These are phyloP conservation scores for Trametes gibbosa DNA, from an alignment of 768 basidiomycete genomes.

Conservation along the genomic window DNA sequence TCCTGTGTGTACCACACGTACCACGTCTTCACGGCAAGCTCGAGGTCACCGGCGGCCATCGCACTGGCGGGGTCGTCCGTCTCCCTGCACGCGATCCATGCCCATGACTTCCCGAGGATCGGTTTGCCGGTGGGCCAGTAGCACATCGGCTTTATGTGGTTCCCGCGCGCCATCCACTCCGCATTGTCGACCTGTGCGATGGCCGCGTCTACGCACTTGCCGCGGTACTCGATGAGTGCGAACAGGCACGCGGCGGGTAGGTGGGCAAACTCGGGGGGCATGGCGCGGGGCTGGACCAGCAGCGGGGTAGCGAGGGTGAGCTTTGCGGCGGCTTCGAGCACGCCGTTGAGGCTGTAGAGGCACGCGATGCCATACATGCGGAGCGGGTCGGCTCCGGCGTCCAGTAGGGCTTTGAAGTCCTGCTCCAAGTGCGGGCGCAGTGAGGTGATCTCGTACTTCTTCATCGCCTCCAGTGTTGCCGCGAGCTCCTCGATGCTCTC, in stretches of 20 bases:
- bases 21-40: background rate
- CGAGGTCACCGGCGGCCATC: background rate
- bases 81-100: background rate
- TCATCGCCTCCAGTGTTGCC: slow-evolving; percentile 19
- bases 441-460: slow-evolving; percentile 22
- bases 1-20: background rate
- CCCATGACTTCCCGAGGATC: background rate
- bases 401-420: background rate
- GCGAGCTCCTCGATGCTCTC: slow-evolving; percentile 2
- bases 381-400: background rate
- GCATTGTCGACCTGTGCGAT: background rate
- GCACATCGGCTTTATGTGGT: background rate
- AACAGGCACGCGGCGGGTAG: background rate
- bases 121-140: background rate
- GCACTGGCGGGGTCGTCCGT: background rate
- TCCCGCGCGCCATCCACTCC: background rate
- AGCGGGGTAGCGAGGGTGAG: background rate
- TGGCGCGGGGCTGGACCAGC: background rate
- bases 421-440: background rate
- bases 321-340: background rate
- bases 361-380: background rate
- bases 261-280: background rate
- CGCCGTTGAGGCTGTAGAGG: background rate
- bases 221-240: slow-evolving; percentile 3
- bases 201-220: background rate